phyloP scores from a whole-genome alignment of 257 asterid species.

The Capsicum pubescens region DNA sequence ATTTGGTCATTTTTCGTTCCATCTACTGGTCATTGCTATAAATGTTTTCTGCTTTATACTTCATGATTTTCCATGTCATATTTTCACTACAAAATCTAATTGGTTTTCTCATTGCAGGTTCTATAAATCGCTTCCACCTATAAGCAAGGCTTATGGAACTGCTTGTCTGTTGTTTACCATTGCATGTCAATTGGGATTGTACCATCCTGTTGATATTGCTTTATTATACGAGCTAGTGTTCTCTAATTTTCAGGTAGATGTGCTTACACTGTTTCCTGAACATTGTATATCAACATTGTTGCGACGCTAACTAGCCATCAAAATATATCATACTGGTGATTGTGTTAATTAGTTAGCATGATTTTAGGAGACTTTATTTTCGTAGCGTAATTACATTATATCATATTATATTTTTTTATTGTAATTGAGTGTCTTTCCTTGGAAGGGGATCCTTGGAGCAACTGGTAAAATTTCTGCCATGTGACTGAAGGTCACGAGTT shows the following conservation, averaged over 20 bases:
- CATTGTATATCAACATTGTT: not conserved
- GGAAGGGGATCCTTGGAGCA: too few relatives aligned
- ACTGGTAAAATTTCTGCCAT: too few relatives aligned
- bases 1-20: not conserved
- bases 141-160: constrained; percentile 91
- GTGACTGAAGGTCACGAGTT: too few relatives aligned
- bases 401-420: not conserved
- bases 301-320: not conserved
- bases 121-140: constrained; percentile 91
- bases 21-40: constrained; percentile 3
- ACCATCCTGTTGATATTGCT: constrained; percentile 60
- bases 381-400: not conserved
- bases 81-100: constrained; percentile 22
- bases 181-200: constrained; percentile 67
- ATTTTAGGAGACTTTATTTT: constrained; percentile 7
- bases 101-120: constrained; percentile 53
- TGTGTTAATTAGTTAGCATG: not conserved
- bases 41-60: not conserved
- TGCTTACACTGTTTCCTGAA: constrained; percentile 27
- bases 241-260: constrained; percentile 66
- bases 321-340: constrained; percentile 11
- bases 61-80: constrained; percentile 8
- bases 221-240: constrained; percentile 50
- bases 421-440: not conserved
- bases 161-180: constrained; percentile 66